These are phyloP conservation scores for Vanderwaltozyma tropicalis DNA, from an alignment of 805 yeast species.

Conservation along the genomic window DNA sequence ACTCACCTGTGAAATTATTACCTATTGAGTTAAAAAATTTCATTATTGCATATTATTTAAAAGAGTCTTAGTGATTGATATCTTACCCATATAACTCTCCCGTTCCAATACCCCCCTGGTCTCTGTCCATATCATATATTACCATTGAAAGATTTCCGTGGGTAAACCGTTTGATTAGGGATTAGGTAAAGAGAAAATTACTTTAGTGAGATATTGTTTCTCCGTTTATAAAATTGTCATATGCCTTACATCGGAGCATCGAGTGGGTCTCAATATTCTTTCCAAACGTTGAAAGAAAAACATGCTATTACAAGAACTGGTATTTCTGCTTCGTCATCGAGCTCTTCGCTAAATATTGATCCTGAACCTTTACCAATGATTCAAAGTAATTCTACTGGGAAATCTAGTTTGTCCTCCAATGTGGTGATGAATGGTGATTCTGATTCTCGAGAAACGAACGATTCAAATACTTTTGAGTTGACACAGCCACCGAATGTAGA, in stretches of 20 bases:
- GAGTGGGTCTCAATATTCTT: slow-evolving; percentile 16
- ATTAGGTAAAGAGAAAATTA: too few species aligned
- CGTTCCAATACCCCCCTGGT: too few species aligned
- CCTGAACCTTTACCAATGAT: not conserved
- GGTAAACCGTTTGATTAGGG: too few species aligned
- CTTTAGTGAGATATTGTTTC: too few species aligned
- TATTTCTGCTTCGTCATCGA: not conserved
- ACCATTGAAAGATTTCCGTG: too few species aligned
- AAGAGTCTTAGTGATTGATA: too few species aligned
- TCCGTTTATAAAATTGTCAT: not conserved
- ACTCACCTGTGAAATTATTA: too few species aligned
- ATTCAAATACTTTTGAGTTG: not conserved
- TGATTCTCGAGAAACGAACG: not conserved
- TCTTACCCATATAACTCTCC: too few species aligned
- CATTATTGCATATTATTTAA: too few species aligned
- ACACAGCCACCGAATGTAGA: not conserved
- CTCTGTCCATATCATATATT: too few species aligned
- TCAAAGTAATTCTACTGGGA: not conserved
- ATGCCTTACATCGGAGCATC: slow-evolving; percentile 29
- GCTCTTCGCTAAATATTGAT: not conserved
- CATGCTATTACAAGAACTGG: slow-evolving; percentile 10
- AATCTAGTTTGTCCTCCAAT: not conserved
- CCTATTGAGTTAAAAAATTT: too few species aligned
- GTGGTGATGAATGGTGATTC: not conserved
- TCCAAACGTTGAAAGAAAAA: slow-evolving; percentile 21